A percentile compares a stretch with the other conserved stretches of the same genome.
Conservation (phyloP, 1,139 yeast species). For the Groenewaldozyma sp. region DNA sequence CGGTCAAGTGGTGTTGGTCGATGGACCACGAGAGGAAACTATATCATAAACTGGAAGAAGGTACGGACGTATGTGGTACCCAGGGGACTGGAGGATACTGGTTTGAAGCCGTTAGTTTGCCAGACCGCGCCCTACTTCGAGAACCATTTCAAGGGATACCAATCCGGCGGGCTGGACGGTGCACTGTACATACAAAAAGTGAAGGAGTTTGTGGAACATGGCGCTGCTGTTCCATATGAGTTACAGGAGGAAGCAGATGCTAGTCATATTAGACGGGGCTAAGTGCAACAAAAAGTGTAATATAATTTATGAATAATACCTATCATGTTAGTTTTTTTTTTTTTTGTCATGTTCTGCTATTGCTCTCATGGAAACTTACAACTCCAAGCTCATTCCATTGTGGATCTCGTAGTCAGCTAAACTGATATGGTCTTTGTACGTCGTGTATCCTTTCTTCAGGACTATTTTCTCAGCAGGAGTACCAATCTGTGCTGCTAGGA, state of each 20-base stretch:
- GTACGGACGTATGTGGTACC: conserved; percentile 93
- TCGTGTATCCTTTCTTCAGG: conserved; percentile 43
- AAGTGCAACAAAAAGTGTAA: background rate
- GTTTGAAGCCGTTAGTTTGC: conserved; percentile 66
- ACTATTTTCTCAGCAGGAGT: conserved; percentile 52
- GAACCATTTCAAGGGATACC: conserved; percentile 61
- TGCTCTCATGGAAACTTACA: conserved; percentile 40
- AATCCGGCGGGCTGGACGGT: conserved; percentile 66
- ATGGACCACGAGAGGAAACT: conserved; percentile 64
- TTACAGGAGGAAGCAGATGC: conserved; percentile 10
- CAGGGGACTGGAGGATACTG: conserved; percentile 30
- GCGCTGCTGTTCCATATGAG: conserved; percentile 35
- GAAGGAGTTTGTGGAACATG: conserved; percentile 66
- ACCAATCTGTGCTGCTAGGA: conserved; percentile 75
- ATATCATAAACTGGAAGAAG: conserved; percentile 69
- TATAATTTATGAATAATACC: conserved; percentile 1
- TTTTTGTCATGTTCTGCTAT: too few species aligned
- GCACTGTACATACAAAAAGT: conserved; percentile 64
- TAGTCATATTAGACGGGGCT: background rate
- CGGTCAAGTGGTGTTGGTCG: conserved; percentile 89
- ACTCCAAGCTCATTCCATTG: conserved; percentile 78
- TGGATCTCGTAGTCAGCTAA: conserved; percentile 91
- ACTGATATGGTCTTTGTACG: conserved; percentile 80
- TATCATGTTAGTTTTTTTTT: background rate
- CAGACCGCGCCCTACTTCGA: conserved; percentile 60